Conservation (phyloP, 73 alveolate species). For the Effrenium voratum region DNA sequence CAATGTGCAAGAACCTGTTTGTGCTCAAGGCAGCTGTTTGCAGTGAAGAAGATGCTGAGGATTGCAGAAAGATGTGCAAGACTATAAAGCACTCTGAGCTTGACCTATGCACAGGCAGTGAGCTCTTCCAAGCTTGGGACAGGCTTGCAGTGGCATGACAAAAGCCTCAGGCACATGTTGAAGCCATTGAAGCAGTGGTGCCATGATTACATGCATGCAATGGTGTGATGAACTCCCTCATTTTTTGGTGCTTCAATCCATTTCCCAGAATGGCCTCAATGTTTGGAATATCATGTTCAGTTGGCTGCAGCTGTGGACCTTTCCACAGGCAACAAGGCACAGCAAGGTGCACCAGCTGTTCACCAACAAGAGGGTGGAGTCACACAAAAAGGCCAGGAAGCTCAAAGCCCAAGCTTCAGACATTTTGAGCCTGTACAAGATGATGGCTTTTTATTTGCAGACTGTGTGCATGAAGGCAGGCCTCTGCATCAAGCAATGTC, state of each 20-base stretch:
- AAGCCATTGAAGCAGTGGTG: background rate
- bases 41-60: background rate
- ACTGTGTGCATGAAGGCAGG: background rate
- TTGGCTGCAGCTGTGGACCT: background rate
- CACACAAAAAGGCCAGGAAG: background rate
- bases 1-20: background rate
- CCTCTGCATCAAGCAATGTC: background rate
- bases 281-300: background rate
- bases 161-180: background rate
- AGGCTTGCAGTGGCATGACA: background rate
- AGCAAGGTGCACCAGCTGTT: background rate
- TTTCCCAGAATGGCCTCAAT: background rate
- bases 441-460: background rate
- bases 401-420: background rate
- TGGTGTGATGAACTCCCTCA: background rate
- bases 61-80: background rate
- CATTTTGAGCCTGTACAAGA: background rate
- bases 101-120: background rate
- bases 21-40: background rate
- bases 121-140: background rate
- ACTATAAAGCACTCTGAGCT: background rate
- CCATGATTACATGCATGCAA: slow-evolving; percentile 28
- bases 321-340: background rate
- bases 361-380: background rate
- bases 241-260: background rate